Base-by-base conservation (phyloP, 768 basidiomycete species). In the Calocybe gangraenosa region DNA sequence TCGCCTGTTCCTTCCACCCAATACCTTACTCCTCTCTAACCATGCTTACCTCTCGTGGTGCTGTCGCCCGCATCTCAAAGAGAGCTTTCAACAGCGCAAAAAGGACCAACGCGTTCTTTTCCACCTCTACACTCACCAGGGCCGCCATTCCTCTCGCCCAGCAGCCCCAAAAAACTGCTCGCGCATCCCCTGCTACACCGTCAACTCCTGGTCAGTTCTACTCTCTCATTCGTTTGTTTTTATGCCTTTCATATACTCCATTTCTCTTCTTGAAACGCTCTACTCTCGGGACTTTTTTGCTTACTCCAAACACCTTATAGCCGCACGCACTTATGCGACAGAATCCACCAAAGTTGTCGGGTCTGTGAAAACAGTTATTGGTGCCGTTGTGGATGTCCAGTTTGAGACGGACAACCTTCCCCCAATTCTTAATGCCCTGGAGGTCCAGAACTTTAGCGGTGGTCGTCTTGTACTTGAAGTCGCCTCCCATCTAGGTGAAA, bases 341-440 rank as follows among this genome's bases (percentile, higher is more conserved):
- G 92, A 95, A 67, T 79, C 88, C 48, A 85, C 81, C 73, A 68
- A 59, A 55, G 66, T 76, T 44, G 69, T 78, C 58, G 94, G 94
- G 58, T 71, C 79, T 37, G 89, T 97, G 63, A 96, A 97, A 79
- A 94, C 92, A 58, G 94, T 99, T 78, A 99, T 99, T 70, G 96
- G 96, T 87, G 95, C 96, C 72, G 96, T 99, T 73, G 96, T 99
- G 63, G 96, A 99, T 66, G 96, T 99, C 58, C 92, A 97, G 71
- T 98, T 98, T 63, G 94, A 95, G 57, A 82, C 84, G 40, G 94
- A 95, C 56, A 76, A 83, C 73, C 87, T 98, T 33, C 96, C 96
- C 40, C 90, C 94, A 54, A 98, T 99, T 69, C 83, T 99, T 61
- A 98, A 98, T 67, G 96, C 96, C 58, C 88, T 99, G 58, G 96